Evolutionary conservation across 2,329 filamentous ascomycete species (phyloP).

Genomic region (Ceratocystis variospora): DNA sequence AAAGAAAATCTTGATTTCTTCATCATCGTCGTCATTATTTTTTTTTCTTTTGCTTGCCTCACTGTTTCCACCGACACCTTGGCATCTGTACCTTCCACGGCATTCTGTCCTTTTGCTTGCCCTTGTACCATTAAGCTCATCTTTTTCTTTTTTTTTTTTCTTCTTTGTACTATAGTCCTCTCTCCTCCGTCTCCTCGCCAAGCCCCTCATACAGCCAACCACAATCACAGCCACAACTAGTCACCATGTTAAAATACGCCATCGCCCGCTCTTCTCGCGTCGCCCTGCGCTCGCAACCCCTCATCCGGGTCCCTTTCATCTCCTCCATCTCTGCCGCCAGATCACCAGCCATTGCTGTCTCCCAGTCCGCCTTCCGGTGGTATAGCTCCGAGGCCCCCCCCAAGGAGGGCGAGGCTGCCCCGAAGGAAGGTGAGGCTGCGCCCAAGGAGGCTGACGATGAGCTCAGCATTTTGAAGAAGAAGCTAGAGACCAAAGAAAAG

Average conservation of each 20-base stretch:
- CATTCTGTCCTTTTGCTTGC: not conserved
- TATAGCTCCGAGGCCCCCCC: constrained; percentile 19
- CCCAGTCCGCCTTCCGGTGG: constrained; percentile 13
- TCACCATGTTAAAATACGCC: constrained; percentile 16
- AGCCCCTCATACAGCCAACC: not conserved
- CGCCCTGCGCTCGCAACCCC: constrained; percentile 12
- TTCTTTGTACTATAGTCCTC: not conserved
- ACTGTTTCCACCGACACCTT: not conserved
- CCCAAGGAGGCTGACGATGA: constrained; percentile 27
- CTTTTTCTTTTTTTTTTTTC: not conserved
- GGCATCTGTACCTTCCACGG: not conserved
- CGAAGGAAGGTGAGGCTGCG: constrained; percentile 22
- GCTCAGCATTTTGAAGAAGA: constrained; percentile 36
- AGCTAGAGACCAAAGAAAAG: constrained; percentile 38
- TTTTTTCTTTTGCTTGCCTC: not conserved
- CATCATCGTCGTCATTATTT: not conserved
- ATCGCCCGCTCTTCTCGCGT: constrained; percentile 14
- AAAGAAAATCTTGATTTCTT: not conserved
- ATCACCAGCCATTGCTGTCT: not conserved
- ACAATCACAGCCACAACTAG: not conserved
- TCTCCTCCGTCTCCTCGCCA: not conserved
- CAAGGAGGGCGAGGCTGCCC: constrained; percentile 23
- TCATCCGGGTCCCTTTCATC: constrained; percentile 13
- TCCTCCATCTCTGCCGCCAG: not conserved
- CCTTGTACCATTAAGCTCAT: not conserved